Percentiles rank a stretch among this genome's conserved stretches.
These are phyloP conservation scores for Cryphonectria naterciae DNA, from an alignment of 2,329 filamentous ascomycete species.

Conservation along the genomic window DNA sequence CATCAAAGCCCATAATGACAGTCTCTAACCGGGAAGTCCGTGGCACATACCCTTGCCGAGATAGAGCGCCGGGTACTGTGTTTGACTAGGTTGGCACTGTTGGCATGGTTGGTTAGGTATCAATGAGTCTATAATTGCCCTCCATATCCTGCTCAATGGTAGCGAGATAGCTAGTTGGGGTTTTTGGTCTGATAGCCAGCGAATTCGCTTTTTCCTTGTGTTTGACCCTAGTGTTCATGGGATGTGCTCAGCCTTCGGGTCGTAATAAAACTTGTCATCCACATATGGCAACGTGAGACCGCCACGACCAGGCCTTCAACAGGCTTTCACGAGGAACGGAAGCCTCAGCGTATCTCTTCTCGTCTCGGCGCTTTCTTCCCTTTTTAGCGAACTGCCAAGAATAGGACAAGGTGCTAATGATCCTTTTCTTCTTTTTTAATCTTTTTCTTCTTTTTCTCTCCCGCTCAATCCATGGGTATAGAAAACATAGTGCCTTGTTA, in stretches of 20 bases:
- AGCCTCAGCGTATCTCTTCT: background rate
- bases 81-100: background rate
- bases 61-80: background rate
- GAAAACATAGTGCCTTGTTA: background rate
- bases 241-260: background rate
- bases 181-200: background rate
- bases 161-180: background rate
- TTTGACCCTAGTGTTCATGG: background rate
- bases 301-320: background rate
- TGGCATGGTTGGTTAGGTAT: too few species aligned
- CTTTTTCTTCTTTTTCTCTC: too few species aligned
- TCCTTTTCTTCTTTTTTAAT: background rate
- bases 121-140: background rate
- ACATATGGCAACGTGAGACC: background rate
- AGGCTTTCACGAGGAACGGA: background rate
- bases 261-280: background rate
- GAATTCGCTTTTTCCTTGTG: background rate
- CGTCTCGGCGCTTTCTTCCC: background rate
- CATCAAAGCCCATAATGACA: background rate
- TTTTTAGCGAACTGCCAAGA: background rate
- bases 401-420: background rate
- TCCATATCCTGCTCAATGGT: background rate
- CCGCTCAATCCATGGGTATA: background rate
- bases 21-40: background rate
- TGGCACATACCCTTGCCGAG: background rate